These are phyloP conservation scores for Grifola frondosa DNA, from an alignment of 1,284 basidiomycete species.

Conservation along the genomic window DNA sequence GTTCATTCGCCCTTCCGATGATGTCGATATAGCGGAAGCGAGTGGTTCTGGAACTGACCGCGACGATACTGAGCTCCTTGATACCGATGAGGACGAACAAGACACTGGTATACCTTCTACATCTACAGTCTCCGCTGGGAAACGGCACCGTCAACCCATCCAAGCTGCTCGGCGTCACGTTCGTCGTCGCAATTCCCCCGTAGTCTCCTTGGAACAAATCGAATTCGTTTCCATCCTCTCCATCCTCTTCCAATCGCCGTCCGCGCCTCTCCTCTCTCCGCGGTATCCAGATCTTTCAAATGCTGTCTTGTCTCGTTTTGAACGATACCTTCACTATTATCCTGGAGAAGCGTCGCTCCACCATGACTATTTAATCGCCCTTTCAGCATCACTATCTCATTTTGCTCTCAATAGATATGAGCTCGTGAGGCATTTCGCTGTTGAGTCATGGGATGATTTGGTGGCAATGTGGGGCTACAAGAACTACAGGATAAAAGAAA, in stretches of 20 bases:
- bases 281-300: constrained; percentile 40
- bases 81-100: constrained; percentile 21
- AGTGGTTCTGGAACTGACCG: background rate
- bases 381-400: constrained; percentile 70
- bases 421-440: constrained; percentile 59
- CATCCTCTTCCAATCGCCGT: constrained; percentile 60
- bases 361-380: constrained; percentile 64
- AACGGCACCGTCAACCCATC: constrained; percentile 31
- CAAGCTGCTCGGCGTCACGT: constrained; percentile 2
- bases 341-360: constrained; percentile 73
- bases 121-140: constrained; percentile 28
- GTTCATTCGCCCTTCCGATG: constrained; percentile 37
- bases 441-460: constrained; percentile 61
- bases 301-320: constrained; percentile 62
- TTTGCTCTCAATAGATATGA: constrained; percentile 70
- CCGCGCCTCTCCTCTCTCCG: constrained; percentile 51
- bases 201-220: constrained; percentile 60
- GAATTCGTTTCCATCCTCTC: constrained; percentile 71
- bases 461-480: constrained; percentile 76
- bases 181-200: constrained; percentile 7
- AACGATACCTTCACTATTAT: constrained; percentile 65
- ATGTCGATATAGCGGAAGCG: constrained; percentile 29
- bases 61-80: background rate
- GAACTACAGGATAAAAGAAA: constrained; percentile 66
- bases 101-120: constrained; percentile 16